Conservation (phyloP, 2,329 filamentous ascomycete species). For the Botrytis medusae region DNA sequence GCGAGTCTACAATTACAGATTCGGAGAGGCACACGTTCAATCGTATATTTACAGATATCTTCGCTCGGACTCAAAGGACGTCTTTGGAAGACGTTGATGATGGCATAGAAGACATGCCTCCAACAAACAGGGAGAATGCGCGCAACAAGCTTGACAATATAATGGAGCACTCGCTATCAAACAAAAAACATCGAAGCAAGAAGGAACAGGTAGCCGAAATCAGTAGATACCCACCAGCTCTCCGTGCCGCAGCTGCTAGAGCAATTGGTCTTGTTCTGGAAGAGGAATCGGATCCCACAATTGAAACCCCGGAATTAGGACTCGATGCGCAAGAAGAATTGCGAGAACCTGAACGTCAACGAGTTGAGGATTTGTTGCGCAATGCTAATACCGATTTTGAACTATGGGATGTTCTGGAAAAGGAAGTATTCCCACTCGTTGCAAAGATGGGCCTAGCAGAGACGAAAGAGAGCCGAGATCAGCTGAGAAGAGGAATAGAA, state of each 20-base stretch:
- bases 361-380: conserved; percentile 56
- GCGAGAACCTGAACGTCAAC: conserved; percentile 47
- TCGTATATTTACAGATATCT: conserved; percentile 59
- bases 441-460: conserved; percentile 54
- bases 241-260: conserved; percentile 37
- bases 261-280: conserved; percentile 33
- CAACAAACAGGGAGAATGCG: conserved; percentile 20
- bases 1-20: conserved; percentile 56
- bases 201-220: conserved; percentile 29
- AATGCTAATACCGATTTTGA: conserved; percentile 59
- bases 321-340: conserved; percentile 33
- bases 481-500: background rate
- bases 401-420: conserved; percentile 66
- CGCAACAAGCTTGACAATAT: conserved; percentile 31
- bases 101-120: background rate
- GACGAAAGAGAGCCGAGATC: conserved; percentile 8
- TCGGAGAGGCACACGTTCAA: conserved; percentile 52
- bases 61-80: conserved; percentile 41
- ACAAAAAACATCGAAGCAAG: conserved; percentile 11
- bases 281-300: conserved; percentile 18
- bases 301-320: conserved; percentile 20
- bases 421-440: conserved; percentile 64
- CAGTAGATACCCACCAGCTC: conserved; percentile 36
- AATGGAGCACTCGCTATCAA: conserved; percentile 25
- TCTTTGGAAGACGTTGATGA: background rate